Percentiles rank a stretch among this genome's conserved stretches.
phyloP scores from a whole-genome alignment of 129 eudicot species.

The Centella asiatica region DNA sequence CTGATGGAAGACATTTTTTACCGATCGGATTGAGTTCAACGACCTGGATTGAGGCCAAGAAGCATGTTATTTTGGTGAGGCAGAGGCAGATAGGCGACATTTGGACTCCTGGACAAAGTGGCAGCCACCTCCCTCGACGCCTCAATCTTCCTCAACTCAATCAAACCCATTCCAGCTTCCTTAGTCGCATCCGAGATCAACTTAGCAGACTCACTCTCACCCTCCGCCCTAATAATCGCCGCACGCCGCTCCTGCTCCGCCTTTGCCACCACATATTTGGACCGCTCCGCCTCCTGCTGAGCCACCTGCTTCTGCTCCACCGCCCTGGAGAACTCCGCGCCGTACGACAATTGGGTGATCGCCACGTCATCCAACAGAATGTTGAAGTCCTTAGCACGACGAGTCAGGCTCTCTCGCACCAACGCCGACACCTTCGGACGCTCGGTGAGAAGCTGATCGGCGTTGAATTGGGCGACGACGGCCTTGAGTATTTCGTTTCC shows the following conservation, averaged over 20 bases:
- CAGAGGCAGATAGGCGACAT: slow-evolving; percentile 58
- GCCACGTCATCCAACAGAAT: slow-evolving; percentile 91
- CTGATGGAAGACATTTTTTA: too few species aligned
- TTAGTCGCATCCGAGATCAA: slow-evolving; percentile 80
- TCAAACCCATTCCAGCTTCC: slow-evolving; percentile 76
- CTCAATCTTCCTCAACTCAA: slow-evolving; percentile 92
- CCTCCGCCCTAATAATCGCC: slow-evolving; percentile 84
- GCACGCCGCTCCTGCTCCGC: slow-evolving; percentile 90
- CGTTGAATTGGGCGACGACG: slow-evolving; percentile 92
- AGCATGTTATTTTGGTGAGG: slow-evolving; percentile 55
- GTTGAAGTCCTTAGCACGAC: slow-evolving; percentile 85
- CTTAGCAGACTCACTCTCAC: slow-evolving; percentile 93
- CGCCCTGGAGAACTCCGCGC: slow-evolving; percentile 85
- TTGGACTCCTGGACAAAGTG: slow-evolving; percentile 47
- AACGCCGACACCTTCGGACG: slow-evolving; percentile 77
- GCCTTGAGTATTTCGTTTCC: slow-evolving; percentile 84
- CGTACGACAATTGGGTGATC: slow-evolving; percentile 79
- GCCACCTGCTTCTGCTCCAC: slow-evolving; percentile 99
- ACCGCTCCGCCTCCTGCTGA: slow-evolving; percentile 96
- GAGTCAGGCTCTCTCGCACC: slow-evolving; percentile 68
- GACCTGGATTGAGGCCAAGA: slow-evolving; percentile 56
- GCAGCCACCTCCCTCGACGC: slow-evolving; percentile 71
- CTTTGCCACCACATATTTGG: slow-evolving; percentile 73
- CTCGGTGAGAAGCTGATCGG: slow-evolving; percentile 88
- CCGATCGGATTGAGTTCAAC: slow-evolving; percentile 39